These are phyloP conservation scores for Suhomyces prunicola DNA, from an alignment of 805 yeast species.

Conservation along the genomic window DNA sequence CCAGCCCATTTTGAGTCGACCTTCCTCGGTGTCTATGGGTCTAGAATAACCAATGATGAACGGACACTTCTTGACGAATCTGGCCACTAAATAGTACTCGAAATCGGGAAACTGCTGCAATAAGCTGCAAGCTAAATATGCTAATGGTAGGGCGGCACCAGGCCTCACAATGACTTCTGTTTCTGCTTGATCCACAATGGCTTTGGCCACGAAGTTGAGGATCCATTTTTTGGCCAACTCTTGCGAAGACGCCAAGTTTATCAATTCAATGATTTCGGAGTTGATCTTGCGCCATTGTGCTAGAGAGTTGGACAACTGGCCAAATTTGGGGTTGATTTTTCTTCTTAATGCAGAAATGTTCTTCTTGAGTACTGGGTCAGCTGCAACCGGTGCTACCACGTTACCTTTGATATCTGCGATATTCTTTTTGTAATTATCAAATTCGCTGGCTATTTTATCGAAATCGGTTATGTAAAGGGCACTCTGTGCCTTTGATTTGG, in stretches of 20 bases:
- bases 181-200: constrained; percentile 87
- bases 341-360: constrained; percentile 61
- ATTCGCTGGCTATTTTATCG: constrained; percentile 39
- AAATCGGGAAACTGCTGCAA: constrained; percentile 49
- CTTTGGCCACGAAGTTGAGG: constrained; percentile 79
- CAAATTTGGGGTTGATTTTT: constrained; percentile 82
- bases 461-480: constrained; percentile 34
- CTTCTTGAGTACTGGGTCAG: constrained; percentile 51
- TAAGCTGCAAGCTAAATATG: constrained; percentile 56
- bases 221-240: constrained; percentile 67
- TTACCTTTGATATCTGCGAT: constrained; percentile 57
- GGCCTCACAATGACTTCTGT: constrained; percentile 83
- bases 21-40: constrained; percentile 73
- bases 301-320: constrained; percentile 78
- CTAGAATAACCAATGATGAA: constrained; percentile 79
- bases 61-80: constrained; percentile 91
- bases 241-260: constrained; percentile 46
- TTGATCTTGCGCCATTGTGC: constrained; percentile 55
- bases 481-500: constrained; percentile 16
- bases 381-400: constrained; percentile 53
- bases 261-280: constrained; percentile 47
- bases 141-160: constrained; percentile 76
- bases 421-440: constrained; percentile 46
- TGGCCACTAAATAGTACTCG: constrained; percentile 60
- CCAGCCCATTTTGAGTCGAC: constrained; percentile 87